Percentiles rank a stretch among this genome's conserved stretches.
Evolutionary conservation across 257 asterid genomes (phyloP).

Genomic region (Rehmannia glutinosa): DNA sequence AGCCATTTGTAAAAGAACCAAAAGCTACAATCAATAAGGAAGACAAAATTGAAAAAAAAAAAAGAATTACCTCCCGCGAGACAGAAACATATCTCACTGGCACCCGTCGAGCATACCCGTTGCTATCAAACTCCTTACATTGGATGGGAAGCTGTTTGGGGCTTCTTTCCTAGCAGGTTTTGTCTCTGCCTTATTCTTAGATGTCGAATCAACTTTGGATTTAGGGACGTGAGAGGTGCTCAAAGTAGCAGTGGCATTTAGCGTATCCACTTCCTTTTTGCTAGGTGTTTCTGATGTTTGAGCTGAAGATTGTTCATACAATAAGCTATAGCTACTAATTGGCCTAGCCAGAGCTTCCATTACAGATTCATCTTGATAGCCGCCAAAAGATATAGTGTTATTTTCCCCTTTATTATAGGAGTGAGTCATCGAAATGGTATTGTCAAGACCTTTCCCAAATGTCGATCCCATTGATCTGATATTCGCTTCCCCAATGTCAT

Average conservation of each 20-base stretch:
- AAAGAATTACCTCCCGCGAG: conserved; percentile 60
- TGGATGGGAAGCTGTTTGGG: conserved; percentile 91
- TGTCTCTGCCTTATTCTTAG: conserved; percentile 52
- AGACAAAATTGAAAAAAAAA: too few relatives aligned
- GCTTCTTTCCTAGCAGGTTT: conserved; percentile 78
- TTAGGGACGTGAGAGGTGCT: conserved; percentile 36
- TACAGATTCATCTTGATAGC: conserved; percentile 65
- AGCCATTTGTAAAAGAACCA: conserved; percentile 19
- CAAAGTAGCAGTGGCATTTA: conserved; percentile 29
- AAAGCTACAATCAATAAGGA: background rate
- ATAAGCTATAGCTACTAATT: conserved; percentile 48
- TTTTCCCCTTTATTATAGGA: conserved; percentile 34
- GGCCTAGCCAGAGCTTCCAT: conserved; percentile 60
- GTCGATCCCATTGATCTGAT: conserved; percentile 34
- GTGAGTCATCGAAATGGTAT: background rate
- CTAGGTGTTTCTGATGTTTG: conserved; percentile 42
- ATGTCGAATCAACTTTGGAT: conserved; percentile 36
- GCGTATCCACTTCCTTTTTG: conserved; percentile 38
- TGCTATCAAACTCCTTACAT: conserved; percentile 88
- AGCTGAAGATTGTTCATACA: conserved; percentile 59
- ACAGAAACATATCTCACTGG: conserved; percentile 78
- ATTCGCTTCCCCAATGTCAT: conserved; percentile 46
- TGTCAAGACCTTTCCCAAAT: conserved; percentile 11
- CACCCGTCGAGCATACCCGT: conserved; percentile 96
- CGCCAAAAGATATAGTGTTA: conserved; percentile 45